Evolutionary conservation across 2,329 filamentous ascomycete genomes (phyloP).

Genomic region (Clarireedia hainanense): DNA sequence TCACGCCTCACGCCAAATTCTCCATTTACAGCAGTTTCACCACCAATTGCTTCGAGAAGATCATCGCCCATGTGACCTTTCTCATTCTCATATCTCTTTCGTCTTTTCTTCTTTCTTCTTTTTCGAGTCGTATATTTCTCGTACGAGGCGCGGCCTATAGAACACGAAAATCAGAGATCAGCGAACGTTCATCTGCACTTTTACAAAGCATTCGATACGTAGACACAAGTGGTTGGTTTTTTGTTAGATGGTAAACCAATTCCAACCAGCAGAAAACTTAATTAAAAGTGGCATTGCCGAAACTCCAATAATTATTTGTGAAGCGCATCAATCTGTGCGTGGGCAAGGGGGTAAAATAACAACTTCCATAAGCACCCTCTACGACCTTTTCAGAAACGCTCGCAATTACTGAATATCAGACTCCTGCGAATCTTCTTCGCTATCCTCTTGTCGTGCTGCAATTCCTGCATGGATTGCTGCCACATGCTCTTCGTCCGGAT

Average conservation of each 20-base stretch:
- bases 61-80: constrained; percentile 4
- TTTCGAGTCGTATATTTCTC: constrained; percentile 1
- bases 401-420: not conserved
- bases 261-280: not conserved
- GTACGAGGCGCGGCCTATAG: not conserved
- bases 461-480: not conserved
- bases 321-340: not conserved
- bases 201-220: not conserved
- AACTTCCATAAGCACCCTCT: not conserved
- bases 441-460: not conserved
- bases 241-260: not conserved
- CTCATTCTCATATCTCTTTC: constrained; percentile 2
- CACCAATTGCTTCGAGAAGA: constrained; percentile 1
- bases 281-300: not conserved
- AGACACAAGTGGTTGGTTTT: not conserved
- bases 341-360: not conserved
- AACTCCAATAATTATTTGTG: not conserved
- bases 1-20: not conserved
- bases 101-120: constrained; percentile 5
- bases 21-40: not conserved
- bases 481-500: not conserved
- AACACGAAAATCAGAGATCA: not conserved
- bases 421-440: not conserved
- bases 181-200: not conserved
- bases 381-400: not conserved